Evolutionary conservation across 2,329 filamentous ascomycete species (phyloP), one percentile per base, ranked within the genome.

Genomic region (Aspergillus spinulosporus): DNA sequence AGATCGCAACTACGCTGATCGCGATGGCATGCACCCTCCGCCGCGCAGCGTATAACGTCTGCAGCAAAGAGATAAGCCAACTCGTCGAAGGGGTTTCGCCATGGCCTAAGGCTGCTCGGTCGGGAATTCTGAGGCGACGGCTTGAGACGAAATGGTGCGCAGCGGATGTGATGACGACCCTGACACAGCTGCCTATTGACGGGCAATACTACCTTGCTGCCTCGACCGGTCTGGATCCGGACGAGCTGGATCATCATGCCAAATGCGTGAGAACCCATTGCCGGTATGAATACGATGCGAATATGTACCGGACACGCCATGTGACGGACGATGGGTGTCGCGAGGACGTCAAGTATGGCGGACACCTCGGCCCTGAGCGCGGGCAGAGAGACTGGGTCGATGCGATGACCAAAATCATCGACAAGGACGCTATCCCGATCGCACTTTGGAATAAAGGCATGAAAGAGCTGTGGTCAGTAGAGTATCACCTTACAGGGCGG

Each of bases 121-220:
- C 59, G 7, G 40, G 52, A 8, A 53, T 61, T 44, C 32, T 61
- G 3, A 40, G 6, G 1, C 45, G 45, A 26, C 57, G 57, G 7
- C 44, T 61, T 7, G 32, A 39, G 28, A 29, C 45, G 5, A 59
- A 59, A 44, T 51, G 45, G 52, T 61, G 59, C 34, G n/a, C 58
- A 31, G 57, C 57, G 5, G 55, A 61, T n/a, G 51, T 56, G 31
- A 54, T 48, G n/a, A 61, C 54, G 1, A 39, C 46, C 2, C 31
- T 59, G 3, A 61, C 57, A 28, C 36, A 61, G 28, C 54, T 61
- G 2, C 12, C 51, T 15, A 56, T 61, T 21, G 57, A 61, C 49
- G 59, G 59, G n/a, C 59, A 59, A 6, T 61, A 61, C n/a, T 61
- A 56, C 46, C 29, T 61, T n/a, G 51, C 59, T 3, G 50, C 32